Percentiles rank a stretch among this genome's conserved stretches.
phyloP scores from a whole-genome alignment of 768 basidiomycete genomes.

The Phylloporus arenicola region DNA sequence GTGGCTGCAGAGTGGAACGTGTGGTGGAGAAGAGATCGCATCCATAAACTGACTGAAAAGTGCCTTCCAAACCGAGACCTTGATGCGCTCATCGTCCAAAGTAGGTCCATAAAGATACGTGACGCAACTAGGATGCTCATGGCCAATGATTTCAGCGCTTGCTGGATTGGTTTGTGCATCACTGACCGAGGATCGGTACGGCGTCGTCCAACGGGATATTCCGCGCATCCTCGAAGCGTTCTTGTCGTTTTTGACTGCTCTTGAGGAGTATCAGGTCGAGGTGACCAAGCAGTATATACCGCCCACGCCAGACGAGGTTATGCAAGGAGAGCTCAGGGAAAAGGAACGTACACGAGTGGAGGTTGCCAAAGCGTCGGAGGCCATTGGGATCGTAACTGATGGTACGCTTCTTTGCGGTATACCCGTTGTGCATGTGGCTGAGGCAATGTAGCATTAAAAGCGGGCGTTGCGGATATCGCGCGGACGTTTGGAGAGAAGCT shows the following conservation, averaged over 20 bases:
- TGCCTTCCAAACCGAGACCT: slow-evolving; percentile 57
- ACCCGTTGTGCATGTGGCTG: background rate
- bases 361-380: slow-evolving; percentile 49
- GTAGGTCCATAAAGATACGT: slow-evolving; percentile 29
- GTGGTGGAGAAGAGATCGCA: slow-evolving; percentile 59
- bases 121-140: background rate
- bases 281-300: slow-evolving; percentile 39
- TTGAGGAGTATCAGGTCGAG: slow-evolving; percentile 61
- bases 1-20: slow-evolving; percentile 16
- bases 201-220: slow-evolving; percentile 80
- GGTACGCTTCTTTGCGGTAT: slow-evolving; percentile 38
- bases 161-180: slow-evolving; percentile 66
- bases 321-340: slow-evolving; percentile 30
- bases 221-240: slow-evolving; percentile 77
- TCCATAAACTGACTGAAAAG: slow-evolving; percentile 47
- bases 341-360: slow-evolving; percentile 42
- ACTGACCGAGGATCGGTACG: slow-evolving; percentile 73
- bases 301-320: slow-evolving; percentile 32
- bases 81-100: slow-evolving; percentile 57
- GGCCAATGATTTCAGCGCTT: slow-evolving; percentile 41
- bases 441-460: slow-evolving; percentile 49
- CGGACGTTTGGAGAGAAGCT: slow-evolving; percentile 73
- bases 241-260: slow-evolving; percentile 54
- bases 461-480: slow-evolving; percentile 59
- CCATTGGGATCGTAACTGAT: slow-evolving; percentile 49